Evolutionary conservation across 176 grass and related monocot species (phyloP).

Genomic region (Oryza punctata): DNA sequence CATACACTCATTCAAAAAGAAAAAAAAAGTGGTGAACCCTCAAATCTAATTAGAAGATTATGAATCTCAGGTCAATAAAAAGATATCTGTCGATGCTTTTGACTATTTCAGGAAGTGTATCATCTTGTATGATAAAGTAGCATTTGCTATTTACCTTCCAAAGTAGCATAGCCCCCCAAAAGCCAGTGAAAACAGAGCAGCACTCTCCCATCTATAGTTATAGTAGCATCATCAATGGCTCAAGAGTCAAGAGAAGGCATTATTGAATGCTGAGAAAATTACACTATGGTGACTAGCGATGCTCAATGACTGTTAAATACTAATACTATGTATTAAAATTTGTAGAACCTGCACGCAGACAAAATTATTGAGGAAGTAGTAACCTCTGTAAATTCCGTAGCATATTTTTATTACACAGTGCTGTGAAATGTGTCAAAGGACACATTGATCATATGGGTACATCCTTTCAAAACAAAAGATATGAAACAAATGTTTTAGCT

Average conservation of each 20-base stretch:
- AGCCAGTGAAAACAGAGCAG: conserved; percentile 79
- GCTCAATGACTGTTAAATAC: neutral
- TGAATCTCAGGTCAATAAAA: neutral
- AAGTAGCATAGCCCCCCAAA: conserved; percentile 93
- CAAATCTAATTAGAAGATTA: conserved; percentile 19
- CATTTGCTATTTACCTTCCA: conserved; percentile 60
- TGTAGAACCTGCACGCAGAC: neutral
- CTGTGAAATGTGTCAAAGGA: neutral
- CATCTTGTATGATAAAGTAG: conserved; percentile 24
- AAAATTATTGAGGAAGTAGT: neutral
- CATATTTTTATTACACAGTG: neutral
- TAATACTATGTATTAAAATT: neutral
- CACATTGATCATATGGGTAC: neutral
- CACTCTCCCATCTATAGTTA: conserved; percentile 81
- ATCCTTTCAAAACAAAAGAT: neutral
- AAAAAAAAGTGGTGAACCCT: neutral
- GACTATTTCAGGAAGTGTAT: neutral
- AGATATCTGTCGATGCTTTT: neutral
- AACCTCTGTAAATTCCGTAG: neutral
- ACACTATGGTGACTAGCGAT: neutral
- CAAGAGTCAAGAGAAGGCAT: conserved; percentile 1
- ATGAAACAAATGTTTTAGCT: neutral
- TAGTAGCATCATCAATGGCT: conserved; percentile 33
- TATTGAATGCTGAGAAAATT: neutral
- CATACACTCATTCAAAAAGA: neutral